phyloP scores from a whole-genome alignment of 495 filamentous ascomycete species.

The Acidomyces sp. region DNA sequence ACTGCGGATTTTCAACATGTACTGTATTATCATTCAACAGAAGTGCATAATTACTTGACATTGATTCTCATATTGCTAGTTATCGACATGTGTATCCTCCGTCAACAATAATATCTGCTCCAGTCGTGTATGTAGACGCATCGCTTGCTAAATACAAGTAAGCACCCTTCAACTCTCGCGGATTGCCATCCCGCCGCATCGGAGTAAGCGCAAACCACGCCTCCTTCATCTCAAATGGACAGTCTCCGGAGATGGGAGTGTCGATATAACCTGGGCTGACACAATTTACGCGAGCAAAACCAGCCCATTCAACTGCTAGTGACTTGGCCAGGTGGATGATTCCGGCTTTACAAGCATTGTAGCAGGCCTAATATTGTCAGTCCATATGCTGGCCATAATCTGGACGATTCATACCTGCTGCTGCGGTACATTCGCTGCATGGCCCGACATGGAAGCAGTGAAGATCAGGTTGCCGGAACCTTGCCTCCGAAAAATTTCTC shows the following conservation, averaged over 20 bases:
- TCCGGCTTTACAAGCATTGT: constrained; percentile 16
- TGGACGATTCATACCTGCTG: no score
- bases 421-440: constrained; percentile 12
- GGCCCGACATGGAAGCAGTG: constrained; percentile 8
- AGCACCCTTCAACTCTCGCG: constrained; percentile 16
- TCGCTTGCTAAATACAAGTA: constrained; percentile 14
- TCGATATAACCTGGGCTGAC: constrained; percentile 7
- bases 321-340: constrained; percentile 13
- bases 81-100: no score
- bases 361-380: no score
- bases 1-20: no score
- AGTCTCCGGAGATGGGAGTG: constrained; percentile 8
- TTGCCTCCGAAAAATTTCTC: constrained; percentile 10
- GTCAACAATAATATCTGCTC: no score
- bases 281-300: constrained; percentile 14
- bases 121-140: constrained; percentile 15
- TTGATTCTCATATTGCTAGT: no score
- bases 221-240: constrained; percentile 13
- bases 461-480: constrained; percentile 12
- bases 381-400: no score
- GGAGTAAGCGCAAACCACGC: constrained; percentile 13
- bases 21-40: no score
- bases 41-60: no score
- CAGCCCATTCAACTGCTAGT: constrained; percentile 11
- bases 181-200: constrained; percentile 5